These are phyloP conservation scores for Candida khao-thaluensis DNA, from an alignment of 805 yeast species.

Conservation along the genomic window DNA sequence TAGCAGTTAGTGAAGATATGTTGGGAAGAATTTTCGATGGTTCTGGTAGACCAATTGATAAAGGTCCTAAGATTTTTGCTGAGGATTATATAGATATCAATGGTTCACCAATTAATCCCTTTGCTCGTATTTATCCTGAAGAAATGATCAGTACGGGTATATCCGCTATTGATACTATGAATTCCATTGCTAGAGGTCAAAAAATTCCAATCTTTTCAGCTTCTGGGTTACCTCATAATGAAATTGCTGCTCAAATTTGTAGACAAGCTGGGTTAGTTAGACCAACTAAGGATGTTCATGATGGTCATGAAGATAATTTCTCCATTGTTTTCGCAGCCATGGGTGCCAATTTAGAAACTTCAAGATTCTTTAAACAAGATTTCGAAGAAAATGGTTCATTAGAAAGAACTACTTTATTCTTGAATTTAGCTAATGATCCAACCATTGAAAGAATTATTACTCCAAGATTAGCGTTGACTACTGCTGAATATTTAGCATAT, in stretches of 20 bases:
- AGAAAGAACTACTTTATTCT: constrained; percentile 95
- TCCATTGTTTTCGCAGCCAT: constrained; percentile 99
- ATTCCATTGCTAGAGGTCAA: constrained; percentile 99
- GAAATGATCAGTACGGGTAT: constrained; percentile 99
- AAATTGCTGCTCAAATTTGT: constrained; percentile 99
- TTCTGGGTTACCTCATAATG: constrained; percentile 98
- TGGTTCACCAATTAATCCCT: constrained; percentile 98
- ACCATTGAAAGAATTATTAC: constrained; percentile 99
- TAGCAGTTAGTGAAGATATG: constrained; percentile 95
- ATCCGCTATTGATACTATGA: constrained; percentile 98
- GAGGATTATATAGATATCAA: constrained; percentile 98
- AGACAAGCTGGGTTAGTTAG: constrained; percentile 99
- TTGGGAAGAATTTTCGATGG: constrained; percentile 98
- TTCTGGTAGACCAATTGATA: constrained; percentile 97
- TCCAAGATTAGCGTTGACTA: constrained; percentile 97
- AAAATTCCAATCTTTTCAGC: constrained; percentile 99
- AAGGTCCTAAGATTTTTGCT: constrained; percentile 97
- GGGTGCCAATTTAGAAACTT: constrained; percentile 99
- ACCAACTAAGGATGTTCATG: constrained; percentile 99
- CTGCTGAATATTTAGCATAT: constrained; percentile 97
- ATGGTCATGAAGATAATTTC: constrained; percentile 99
- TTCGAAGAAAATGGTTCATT: constrained; percentile 98
- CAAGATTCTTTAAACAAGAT: constrained; percentile 98
- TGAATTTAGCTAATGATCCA: constrained; percentile 98
- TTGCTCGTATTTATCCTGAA: constrained; percentile 97